Percentiles rank a stretch among this genome's conserved stretches.
These are phyloP conservation scores for Neurospora sp. DNA, from an alignment of 495 filamentous ascomycete genomes.

Conservation along the genomic window DNA sequence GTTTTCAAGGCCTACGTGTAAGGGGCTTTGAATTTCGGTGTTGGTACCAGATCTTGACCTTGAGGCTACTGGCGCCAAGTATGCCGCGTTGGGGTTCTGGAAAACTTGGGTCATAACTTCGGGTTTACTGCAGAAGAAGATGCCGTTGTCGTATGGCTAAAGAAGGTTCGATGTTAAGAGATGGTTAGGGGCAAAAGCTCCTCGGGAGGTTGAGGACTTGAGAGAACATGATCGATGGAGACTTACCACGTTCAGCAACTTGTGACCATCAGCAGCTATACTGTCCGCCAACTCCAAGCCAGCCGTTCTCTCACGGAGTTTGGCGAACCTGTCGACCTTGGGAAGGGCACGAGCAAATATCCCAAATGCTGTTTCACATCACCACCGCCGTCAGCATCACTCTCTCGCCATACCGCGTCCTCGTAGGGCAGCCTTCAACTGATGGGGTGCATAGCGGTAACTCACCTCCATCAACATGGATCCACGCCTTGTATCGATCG, in stretches of 20 bases:
- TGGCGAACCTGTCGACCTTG: slow-evolving; percentile 46
- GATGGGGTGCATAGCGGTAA: not conserved
- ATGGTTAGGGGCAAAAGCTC: not conserved
- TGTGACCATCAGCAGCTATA: slow-evolving; percentile 79
- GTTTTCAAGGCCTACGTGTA: slow-evolving; percentile 87
- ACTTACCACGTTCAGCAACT: slow-evolving; percentile 77
- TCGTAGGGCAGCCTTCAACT: not conserved
- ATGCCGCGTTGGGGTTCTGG: slow-evolving; percentile 77
- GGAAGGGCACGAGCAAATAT: slow-evolving; percentile 64
- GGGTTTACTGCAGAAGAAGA: slow-evolving; percentile 66
- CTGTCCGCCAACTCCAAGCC: slow-evolving; percentile 82
- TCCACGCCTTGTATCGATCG: slow-evolving; percentile 68
- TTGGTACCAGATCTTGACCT: slow-evolving; percentile 9
- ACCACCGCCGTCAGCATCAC: not conserved
- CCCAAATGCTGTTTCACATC: slow-evolving; percentile 58
- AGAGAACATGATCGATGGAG: not conserved
- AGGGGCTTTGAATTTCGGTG: slow-evolving; percentile 57
- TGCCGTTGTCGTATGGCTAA: slow-evolving; percentile 82
- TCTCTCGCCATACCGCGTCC: not conserved
- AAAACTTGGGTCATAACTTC: slow-evolving; percentile 53
- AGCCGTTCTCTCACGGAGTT: slow-evolving; percentile 42
- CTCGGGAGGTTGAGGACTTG: not conserved
- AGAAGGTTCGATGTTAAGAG: not conserved
- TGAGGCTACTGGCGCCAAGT: slow-evolving; percentile 43
- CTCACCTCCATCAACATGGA: slow-evolving; percentile 76